A percentile compares a stretch with the other conserved stretches of the same genome.
phyloP scores from a whole-genome alignment of 176 grass and related monocot genomes.

The Eragrostis curvula region DNA sequence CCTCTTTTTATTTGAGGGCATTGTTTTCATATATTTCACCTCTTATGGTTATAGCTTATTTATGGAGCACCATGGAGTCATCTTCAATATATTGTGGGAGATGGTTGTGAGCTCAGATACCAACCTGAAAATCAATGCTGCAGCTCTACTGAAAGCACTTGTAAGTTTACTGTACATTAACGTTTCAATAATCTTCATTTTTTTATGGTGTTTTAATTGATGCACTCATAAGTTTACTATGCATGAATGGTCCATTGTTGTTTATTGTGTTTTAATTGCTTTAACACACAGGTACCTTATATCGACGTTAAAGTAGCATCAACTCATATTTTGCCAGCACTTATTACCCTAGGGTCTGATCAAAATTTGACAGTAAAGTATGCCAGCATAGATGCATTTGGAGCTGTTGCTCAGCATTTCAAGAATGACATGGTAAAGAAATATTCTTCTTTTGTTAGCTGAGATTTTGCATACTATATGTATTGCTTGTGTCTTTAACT shows the following conservation, averaged over 20 bases:
- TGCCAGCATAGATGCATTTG: conserved; percentile 97
- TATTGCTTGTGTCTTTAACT: conserved; percentile 5
- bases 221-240: conserved; percentile 64
- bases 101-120: conserved; percentile 90
- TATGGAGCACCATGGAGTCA: conserved; percentile 74
- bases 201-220: conserved; percentile 22
- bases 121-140: conserved; percentile 82
- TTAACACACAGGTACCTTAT: conserved; percentile 73
- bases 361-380: conserved; percentile 93
- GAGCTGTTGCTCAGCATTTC: conserved; percentile 94
- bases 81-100: conserved; percentile 97
- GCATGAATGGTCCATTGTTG: conserved; percentile 28
- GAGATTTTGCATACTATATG: conserved; percentile 19
- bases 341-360: conserved; percentile 90
- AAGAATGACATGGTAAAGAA: conserved; percentile 89
- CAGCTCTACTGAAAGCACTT: conserved; percentile 84
- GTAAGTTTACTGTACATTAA: conserved; percentile 60
- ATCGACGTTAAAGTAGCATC: conserved; percentile 80
- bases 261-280: conserved; percentile 40
- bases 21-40: conserved; percentile 38
- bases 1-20: too few relatives aligned
- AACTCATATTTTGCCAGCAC: conserved; percentile 91
- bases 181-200: conserved; percentile 17
- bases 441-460: conserved; percentile 31
- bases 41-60: conserved; percentile 72